Evolutionary conservation across 345 rosid genomes (phyloP), one percentile per base, ranked within the genome.

Genomic region (Salix dunnii): DNA sequence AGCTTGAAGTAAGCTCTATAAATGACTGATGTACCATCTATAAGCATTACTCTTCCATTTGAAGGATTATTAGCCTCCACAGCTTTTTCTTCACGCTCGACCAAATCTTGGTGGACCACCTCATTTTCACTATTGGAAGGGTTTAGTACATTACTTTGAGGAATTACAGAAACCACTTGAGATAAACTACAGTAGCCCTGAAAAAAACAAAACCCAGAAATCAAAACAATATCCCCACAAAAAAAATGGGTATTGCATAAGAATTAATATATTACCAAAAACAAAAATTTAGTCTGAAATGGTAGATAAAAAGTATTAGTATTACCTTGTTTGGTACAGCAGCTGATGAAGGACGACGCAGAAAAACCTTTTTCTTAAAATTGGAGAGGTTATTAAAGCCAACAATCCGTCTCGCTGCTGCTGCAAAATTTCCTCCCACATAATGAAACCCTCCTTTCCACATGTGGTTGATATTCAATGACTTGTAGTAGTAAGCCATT

Each of bases 1-100:
- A 93, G 94, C 92, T 96, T 96, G 90, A 84, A 93, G 87, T 96
- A 96, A 72, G 97, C 92, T 87, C 99, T 86, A 82, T 93, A 96
- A 28, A 96, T 92, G 84, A 96, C 76, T 35, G 99, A 88, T 49
- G 99, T 92, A 69, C 98, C 98, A 84, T 96, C 99, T 79, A 96
- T 87, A 70, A 96, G 97, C 99, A 96, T 92, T 74, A 93, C 88
- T 88, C 97, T 86, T 42, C 91, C 90, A 82, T 88, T 77, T 1
- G 90, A 86, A 64, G 85, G 51, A 76, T 76, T 82, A 73, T 67
- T 82, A 70, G 66, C 79, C 79, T 80, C 80, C 63, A 23, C 83
- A 43, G 27, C 83, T 64, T 69, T 80, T 78, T 84, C 91, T 79
- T 82, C 84, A 76, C 38, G 28, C 65, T 82, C 84, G 23, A 76